These are phyloP conservation scores for Arabis alpina DNA, from an alignment of 345 rosid species.

Conservation along the genomic window DNA sequence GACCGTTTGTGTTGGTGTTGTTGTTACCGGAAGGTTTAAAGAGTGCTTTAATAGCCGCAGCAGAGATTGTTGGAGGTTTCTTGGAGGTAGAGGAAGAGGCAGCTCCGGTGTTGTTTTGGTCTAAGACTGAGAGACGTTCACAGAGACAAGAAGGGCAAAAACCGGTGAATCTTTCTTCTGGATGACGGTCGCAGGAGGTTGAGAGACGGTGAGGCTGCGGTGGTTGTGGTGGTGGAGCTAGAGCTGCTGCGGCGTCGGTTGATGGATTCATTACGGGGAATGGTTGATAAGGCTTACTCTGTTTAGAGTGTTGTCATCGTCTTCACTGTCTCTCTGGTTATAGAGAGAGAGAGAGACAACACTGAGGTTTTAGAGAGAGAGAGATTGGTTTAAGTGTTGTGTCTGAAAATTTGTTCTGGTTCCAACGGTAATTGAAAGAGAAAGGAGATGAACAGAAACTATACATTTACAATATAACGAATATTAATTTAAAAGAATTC, in stretches of 20 bases:
- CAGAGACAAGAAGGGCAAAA: slow-evolving; percentile 98
- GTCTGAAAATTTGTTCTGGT: slow-evolving; percentile 56
- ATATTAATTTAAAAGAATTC: neutral
- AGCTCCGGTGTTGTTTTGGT: slow-evolving; percentile 51
- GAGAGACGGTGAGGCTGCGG: slow-evolving; percentile 92
- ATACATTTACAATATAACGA: slow-evolving; percentile 28
- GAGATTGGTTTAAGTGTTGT: slow-evolving; percentile 23
- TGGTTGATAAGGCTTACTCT: slow-evolving; percentile 44
- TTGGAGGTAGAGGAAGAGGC: slow-evolving; percentile 43
- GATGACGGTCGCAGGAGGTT: slow-evolving; percentile 92
- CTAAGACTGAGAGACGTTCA: slow-evolving; percentile 91
- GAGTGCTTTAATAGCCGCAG: slow-evolving; percentile 73
- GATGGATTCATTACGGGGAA: slow-evolving; percentile 81
- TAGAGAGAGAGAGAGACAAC: slow-evolving; percentile 25
- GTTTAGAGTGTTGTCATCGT: slow-evolving; percentile 57
- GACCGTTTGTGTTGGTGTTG: slow-evolving; percentile 26
- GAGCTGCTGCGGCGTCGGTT: slow-evolving; percentile 50
- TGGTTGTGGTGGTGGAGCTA: slow-evolving; percentile 47
- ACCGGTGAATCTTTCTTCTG: slow-evolving; percentile 85
- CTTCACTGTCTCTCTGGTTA: slow-evolving; percentile 33
- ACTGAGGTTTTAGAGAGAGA: slow-evolving; percentile 14
- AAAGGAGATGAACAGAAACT: slow-evolving; percentile 39
- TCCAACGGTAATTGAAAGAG: slow-evolving; percentile 64
- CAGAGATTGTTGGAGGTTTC: slow-evolving; percentile 57
- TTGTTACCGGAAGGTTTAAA: slow-evolving; percentile 52